Evolutionary conservation across 2,329 filamentous ascomycete genomes (phyloP).

Genomic region (Cercospora sp.): DNA sequence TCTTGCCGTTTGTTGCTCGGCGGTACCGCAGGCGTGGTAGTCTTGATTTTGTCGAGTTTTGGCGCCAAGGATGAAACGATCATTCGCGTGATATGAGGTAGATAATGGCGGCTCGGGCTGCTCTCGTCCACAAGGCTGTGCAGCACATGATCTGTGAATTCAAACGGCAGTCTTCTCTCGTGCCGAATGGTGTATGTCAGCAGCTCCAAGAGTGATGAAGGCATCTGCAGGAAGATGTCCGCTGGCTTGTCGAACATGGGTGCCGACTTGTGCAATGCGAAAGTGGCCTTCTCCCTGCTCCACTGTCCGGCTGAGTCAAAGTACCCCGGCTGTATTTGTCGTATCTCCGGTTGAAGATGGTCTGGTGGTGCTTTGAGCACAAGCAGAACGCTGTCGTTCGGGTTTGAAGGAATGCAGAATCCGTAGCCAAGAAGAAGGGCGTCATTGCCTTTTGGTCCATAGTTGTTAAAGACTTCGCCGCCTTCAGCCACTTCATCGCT

Average conservation of each 20-base stretch:
- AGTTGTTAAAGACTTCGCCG: slow-evolving; percentile 55
- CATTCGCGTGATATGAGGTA: slow-evolving; percentile 39
- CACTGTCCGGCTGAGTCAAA: slow-evolving; percentile 37
- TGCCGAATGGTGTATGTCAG: slow-evolving; percentile 39
- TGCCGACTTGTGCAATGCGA: slow-evolving; percentile 36
- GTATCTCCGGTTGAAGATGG: slow-evolving; percentile 38
- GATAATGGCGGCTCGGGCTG: slow-evolving; percentile 33
- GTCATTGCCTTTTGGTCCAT: slow-evolving; percentile 55
- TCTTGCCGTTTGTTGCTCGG: slow-evolving; percentile 43
- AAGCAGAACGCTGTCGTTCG: slow-evolving; percentile 49
- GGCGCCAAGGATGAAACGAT: slow-evolving; percentile 39
- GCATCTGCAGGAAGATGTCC: slow-evolving; percentile 33
- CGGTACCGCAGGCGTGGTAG: slow-evolving; percentile 25
- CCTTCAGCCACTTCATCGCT: slow-evolving; percentile 40
- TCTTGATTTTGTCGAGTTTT: slow-evolving; percentile 37
- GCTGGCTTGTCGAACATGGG: slow-evolving; percentile 7
- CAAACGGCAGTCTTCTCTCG: slow-evolving; percentile 37
- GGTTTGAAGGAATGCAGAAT: slow-evolving; percentile 51
- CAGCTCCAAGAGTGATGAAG: slow-evolving; percentile 39
- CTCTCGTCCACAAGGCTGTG: slow-evolving; percentile 29
- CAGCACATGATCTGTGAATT: slow-evolving; percentile 31
- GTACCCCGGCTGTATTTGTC: slow-evolving; percentile 36
- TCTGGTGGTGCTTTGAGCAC: slow-evolving; percentile 44
- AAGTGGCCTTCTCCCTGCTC: slow-evolving; percentile 41
- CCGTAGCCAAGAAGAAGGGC: slow-evolving; percentile 56